These are phyloP conservation scores for Exophiala bonariae DNA, from an alignment of 2,329 filamentous ascomycete species.

Conservation along the genomic window DNA sequence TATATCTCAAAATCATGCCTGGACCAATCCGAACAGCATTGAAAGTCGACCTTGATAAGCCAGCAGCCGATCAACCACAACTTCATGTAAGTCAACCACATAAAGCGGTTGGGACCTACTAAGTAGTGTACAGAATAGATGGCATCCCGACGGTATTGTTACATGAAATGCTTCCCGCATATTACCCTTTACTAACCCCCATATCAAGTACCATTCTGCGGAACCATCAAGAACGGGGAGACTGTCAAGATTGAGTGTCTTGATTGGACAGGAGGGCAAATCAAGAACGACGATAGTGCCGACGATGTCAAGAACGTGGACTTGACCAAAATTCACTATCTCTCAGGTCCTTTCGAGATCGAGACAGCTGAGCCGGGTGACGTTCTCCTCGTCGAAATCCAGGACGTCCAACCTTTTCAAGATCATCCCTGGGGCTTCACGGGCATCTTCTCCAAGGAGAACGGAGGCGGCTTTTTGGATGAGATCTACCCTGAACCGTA, in stretches of 20 bases:
- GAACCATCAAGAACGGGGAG: slow-evolving; percentile 76
- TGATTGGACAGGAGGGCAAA: slow-evolving; percentile 78
- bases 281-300: slow-evolving; percentile 84
- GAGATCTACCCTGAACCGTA: slow-evolving; percentile 82
- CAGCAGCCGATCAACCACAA: slow-evolving; percentile 66
- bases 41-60: slow-evolving; percentile 71
- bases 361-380: slow-evolving; percentile 83
- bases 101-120: background rate
- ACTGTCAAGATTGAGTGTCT: slow-evolving; percentile 92
- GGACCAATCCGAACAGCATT: slow-evolving; percentile 65
- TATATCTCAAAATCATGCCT: slow-evolving; percentile 13
- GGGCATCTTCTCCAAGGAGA: slow-evolving; percentile 74
- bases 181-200: background rate
- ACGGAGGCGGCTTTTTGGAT: slow-evolving; percentile 86
- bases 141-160: slow-evolving; percentile 83
- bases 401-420: slow-evolving; percentile 86
- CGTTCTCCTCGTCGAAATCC: slow-evolving; percentile 82
- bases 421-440: slow-evolving; percentile 90
- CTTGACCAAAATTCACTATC: slow-evolving; percentile 80
- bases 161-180: background rate
- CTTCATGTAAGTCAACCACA: slow-evolving; percentile 61
- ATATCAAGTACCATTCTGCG: slow-evolving; percentile 68
- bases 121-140: slow-evolving; percentile 66
- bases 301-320: slow-evolving; percentile 85
- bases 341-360: slow-evolving; percentile 86